These are phyloP conservation scores for Leccinum disarticulatum DNA, from an alignment of 768 basidiomycete species.

Conservation along the genomic window DNA sequence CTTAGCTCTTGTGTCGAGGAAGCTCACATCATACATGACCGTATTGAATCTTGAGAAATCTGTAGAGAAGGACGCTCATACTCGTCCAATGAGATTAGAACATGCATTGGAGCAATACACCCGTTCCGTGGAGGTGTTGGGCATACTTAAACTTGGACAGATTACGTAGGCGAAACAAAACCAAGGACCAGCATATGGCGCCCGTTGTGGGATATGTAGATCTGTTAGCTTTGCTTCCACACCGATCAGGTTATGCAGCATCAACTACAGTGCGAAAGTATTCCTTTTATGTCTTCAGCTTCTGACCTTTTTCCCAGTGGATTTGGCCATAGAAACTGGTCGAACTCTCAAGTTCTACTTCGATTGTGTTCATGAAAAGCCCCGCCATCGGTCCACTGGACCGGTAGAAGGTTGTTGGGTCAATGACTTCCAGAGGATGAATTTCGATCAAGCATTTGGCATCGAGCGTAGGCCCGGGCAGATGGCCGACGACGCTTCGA, in stretches of 20 bases:
- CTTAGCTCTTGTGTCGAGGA: slow-evolving; percentile 49
- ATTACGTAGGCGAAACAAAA: slow-evolving; percentile 52
- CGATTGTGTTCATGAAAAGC: slow-evolving; percentile 36
- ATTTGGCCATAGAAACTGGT: slow-evolving; percentile 66
- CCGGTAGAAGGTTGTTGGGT: slow-evolving; percentile 20
- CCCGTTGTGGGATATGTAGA: slow-evolving; percentile 62
- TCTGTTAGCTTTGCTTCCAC: slow-evolving; percentile 9
- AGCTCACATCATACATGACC: slow-evolving; percentile 50
- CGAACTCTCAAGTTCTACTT: slow-evolving; percentile 63
- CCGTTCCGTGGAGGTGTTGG: slow-evolving; percentile 56
- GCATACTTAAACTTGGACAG: slow-evolving; percentile 62
- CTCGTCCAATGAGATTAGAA: slow-evolving; percentile 57
- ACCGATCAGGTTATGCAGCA: slow-evolving; percentile 28
- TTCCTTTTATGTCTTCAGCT: neutral
- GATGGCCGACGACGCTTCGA: slow-evolving; percentile 5
- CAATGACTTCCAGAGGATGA: slow-evolving; percentile 26
- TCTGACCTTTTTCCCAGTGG: slow-evolving; percentile 41
- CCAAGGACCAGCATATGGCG: slow-evolving; percentile 59
- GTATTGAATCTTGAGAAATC: neutral
- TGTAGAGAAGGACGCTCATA: slow-evolving; percentile 64
- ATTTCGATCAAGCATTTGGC: slow-evolving; percentile 43
- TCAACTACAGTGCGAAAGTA: slow-evolving; percentile 44
- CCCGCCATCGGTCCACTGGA: slow-evolving; percentile 23
- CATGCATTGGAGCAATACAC: slow-evolving; percentile 54
- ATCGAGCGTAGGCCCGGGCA: slow-evolving; percentile 23